Base-by-base conservation (phyloP, 2,329 filamentous ascomycete species). In the Stagonosporopsis cucurbitacearum region DNA sequence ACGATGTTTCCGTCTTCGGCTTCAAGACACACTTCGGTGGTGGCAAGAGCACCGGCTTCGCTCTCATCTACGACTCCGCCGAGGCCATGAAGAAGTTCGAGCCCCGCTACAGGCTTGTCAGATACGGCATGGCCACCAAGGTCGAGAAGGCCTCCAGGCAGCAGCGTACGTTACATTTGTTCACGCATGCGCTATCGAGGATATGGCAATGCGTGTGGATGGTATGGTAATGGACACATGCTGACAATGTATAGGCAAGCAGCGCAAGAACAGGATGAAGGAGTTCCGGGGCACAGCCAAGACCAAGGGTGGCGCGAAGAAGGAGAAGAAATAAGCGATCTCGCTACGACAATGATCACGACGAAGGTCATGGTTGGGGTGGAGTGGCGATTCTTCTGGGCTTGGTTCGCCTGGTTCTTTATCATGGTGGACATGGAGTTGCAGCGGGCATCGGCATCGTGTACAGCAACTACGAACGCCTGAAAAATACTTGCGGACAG, bases 51-150 rank as follows among this genome's bases (percentile, higher is more conserved):
- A 98, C 94, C 70, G 95, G 95, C 76, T 99, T 99, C 80, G 95
- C 92, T 70, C 92, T 98, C 77, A 86, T 99, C 85, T 99, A 99
- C 88, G 95, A 99, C 84, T 96, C 91, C 70, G 84, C 88, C 78
- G 95, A 99, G 87, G 92, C 93, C 76, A 89, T 99, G 89, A 97
- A 97, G 91, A 98, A 98, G 85, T 99, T 98, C 82, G 95, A 99
- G 88, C 95, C 95, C 75, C 89, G 90, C 83, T 97, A 97, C 90
- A 89, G 95, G 82, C 88, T 97, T 74, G 87, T 99, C 81, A 88
- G 95, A 73, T 91, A 96, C 79, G 95, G 94, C 78, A 85, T 91
- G 74, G 94, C 92, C 77, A 86, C 81, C 81, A 98, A 98, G 91
- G 86, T 92, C 81, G 95, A 99, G 90, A 94, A 93, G 86, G 88